These are phyloP conservation scores for Monosporascus sp. DNA, from an alignment of 2,329 filamentous ascomycete genomes.

Conservation along the genomic window DNA sequence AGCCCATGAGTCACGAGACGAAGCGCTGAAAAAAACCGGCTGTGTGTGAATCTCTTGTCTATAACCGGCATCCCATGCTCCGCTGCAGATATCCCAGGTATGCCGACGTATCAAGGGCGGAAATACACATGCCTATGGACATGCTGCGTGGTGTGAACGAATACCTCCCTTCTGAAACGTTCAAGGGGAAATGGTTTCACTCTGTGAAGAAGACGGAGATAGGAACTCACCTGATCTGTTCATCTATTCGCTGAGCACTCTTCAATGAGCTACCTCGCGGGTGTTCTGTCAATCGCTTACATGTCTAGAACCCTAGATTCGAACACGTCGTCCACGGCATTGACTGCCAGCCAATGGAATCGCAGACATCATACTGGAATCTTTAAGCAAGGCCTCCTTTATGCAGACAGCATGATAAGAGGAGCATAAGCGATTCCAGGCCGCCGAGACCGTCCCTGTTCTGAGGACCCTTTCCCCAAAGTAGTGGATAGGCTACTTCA, in stretches of 20 bases:
- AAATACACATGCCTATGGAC: conserved; percentile 1
- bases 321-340: conserved; percentile 12
- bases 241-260: too few species aligned
- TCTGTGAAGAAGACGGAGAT: conserved; percentile 11
- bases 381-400: conserved; percentile 9
- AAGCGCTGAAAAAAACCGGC: conserved; percentile 2
- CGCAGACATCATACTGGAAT: conserved; percentile 14
- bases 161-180: conserved; percentile 9
- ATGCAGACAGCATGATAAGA: conserved; percentile 13
- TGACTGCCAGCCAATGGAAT: conserved; percentile 8
- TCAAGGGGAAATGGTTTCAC: conserved; percentile 15
- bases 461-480: neutral
- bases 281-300: too few species aligned
- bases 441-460: neutral
- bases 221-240: conserved; percentile 1
- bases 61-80: conserved; percentile 12
- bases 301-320: conserved; percentile 8
- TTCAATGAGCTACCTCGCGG: too few species aligned
- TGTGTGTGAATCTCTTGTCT: conserved; percentile 4
- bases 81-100: conserved; percentile 10
- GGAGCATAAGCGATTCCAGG: conserved; percentile 8
- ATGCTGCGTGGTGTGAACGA: conserved; percentile 3
- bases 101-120: conserved; percentile 14
- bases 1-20: conserved; percentile 6
- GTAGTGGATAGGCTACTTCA: conserved; percentile 1